phyloP scores from a whole-genome alignment of 768 basidiomycete genomes.

The Chiua virens region DNA sequence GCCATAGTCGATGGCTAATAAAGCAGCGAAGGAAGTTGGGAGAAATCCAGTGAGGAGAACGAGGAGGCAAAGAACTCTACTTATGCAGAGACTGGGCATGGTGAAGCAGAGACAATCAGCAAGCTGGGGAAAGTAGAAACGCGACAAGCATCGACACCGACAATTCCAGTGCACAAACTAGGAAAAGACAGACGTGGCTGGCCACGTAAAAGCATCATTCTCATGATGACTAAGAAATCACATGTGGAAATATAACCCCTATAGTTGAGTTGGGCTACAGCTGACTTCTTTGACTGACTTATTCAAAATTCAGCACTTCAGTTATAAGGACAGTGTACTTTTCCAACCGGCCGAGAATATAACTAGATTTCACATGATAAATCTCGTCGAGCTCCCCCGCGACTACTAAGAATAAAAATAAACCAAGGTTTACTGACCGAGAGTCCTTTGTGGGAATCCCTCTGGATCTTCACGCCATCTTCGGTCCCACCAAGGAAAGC shows the following conservation, averaged over 20 bases:
- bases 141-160: slow-evolving; percentile 10
- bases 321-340: too few relatives aligned
- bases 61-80: slow-evolving; percentile 27
- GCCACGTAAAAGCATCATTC: slow-evolving; percentile 17
- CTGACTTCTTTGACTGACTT: too few relatives aligned
- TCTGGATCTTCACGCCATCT: not conserved
- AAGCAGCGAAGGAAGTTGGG: slow-evolving; percentile 56
- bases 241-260: not conserved
- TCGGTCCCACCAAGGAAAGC: not conserved
- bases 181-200: slow-evolving; percentile 19
- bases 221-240: slow-evolving; percentile 12
- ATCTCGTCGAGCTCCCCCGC: too few relatives aligned
- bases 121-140: slow-evolving; percentile 8
- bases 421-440: too few relatives aligned
- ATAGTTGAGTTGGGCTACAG: too few relatives aligned
- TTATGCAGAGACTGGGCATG: slow-evolving; percentile 25
- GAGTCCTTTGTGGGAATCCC: too few relatives aligned
- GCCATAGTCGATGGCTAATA: slow-evolving; percentile 98
- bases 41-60: slow-evolving; percentile 22
- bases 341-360: too few relatives aligned
- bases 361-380: too few relatives aligned
- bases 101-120: slow-evolving; percentile 14
- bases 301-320: too few relatives aligned
- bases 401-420: too few relatives aligned
- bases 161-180: not conserved